phyloP scores from a whole-genome alignment of 2,329 filamentous ascomycete species.

The Venturiaceae sp. region DNA sequence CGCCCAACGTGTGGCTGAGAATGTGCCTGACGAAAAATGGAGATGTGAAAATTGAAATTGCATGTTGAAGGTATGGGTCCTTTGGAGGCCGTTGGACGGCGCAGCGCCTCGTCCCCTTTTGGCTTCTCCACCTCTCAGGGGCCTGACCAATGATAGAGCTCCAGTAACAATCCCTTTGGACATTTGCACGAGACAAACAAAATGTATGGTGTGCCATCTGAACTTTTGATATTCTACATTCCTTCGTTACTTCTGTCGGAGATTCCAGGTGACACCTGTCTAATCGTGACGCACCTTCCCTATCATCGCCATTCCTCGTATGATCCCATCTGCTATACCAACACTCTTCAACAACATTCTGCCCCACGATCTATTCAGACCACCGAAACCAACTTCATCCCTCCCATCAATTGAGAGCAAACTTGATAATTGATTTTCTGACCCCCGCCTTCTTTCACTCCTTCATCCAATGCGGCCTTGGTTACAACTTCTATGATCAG shows the following conservation, averaged over 20 bases:
- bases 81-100: not conserved
- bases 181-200: no score
- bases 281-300: not conserved
- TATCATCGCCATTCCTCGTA: not conserved
- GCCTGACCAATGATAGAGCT: not conserved
- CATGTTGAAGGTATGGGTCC: not conserved
- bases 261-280: not conserved
- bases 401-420: not conserved
- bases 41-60: not conserved
- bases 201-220: no score
- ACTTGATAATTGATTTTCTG: not conserved
- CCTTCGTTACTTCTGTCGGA: not conserved
- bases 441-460: not conserved
- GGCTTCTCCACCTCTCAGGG: not conserved
- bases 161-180: not conserved
- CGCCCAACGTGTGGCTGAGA: not conserved
- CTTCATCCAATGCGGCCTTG: not conserved
- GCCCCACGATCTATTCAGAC: not conserved
- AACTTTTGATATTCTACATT: no score
- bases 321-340: not conserved
- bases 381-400: no score
- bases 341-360: not conserved
- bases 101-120: not conserved
- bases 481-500: not conserved
- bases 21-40: not conserved